Evolutionary conservation across 2,329 filamentous ascomycete genomes (phyloP).

Genomic region (Tolypocladium nubicola): DNA sequence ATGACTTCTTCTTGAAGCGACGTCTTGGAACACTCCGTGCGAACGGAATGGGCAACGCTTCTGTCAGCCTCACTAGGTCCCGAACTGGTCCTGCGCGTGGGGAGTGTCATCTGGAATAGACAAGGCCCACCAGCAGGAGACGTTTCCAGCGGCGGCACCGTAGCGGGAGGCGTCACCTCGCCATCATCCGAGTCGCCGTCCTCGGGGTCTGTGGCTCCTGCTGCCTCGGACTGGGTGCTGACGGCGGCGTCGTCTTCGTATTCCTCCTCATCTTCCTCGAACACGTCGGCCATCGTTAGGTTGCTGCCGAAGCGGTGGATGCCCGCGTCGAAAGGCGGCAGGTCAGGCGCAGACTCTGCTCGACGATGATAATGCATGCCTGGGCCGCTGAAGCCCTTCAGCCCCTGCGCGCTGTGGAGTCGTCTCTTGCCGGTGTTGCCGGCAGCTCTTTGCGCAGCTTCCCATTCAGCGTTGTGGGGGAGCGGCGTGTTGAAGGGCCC

Average conservation of each 20-base stretch:
- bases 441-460: slow-evolving; percentile 51
- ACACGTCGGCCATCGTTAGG: slow-evolving; percentile 75
- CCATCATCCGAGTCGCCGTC: slow-evolving; percentile 35
- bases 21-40: slow-evolving; percentile 36
- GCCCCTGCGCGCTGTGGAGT: slow-evolving; percentile 67
- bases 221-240: slow-evolving; percentile 7
- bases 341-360: slow-evolving; percentile 70
- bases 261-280: slow-evolving; percentile 72
- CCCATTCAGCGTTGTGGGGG: slow-evolving; percentile 52
- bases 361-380: slow-evolving; percentile 69
- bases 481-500: slow-evolving; percentile 83
- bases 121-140: slow-evolving; percentile 11
- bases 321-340: slow-evolving; percentile 60
- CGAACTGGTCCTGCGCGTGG: slow-evolving; percentile 33
- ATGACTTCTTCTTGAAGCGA: slow-evolving; percentile 43
- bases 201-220: background rate
- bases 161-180: slow-evolving; percentile 22
- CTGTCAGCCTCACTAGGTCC: slow-evolving; percentile 29
- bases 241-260: slow-evolving; percentile 31
- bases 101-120: slow-evolving; percentile 8
- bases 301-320: slow-evolving; percentile 54
- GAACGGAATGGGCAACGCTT: slow-evolving; percentile 20
- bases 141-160: slow-evolving; percentile 6
- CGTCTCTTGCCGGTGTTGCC: slow-evolving; percentile 48
- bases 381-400: slow-evolving; percentile 56